A percentile compares a stretch with the other conserved stretches of the same genome.
phyloP scores from a whole-genome alignment of 352 stramenopile species.

The Phytophthora melonis region DNA sequence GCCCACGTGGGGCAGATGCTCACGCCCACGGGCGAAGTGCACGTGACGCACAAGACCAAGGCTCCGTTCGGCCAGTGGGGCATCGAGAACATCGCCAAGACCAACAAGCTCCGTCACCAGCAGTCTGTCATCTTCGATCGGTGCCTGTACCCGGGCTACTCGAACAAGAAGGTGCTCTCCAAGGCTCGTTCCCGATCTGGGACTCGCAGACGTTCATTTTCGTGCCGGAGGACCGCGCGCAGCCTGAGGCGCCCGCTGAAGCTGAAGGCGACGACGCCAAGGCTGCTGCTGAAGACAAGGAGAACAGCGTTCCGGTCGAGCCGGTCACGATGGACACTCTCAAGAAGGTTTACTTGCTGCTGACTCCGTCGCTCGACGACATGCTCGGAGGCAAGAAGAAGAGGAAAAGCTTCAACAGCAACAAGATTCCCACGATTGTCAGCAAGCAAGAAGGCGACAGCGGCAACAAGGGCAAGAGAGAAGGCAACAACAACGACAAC shows the following conservation, averaged over 20 bases:
- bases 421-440: constrained; percentile 1
- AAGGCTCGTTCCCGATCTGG: constrained; percentile 96
- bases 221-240: constrained; percentile 38
- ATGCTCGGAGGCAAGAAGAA: constrained; percentile 59
- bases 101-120: constrained; percentile 55
- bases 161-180: constrained; percentile 96
- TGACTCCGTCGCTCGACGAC: constrained; percentile 73
- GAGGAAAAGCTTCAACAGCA: constrained; percentile 38
- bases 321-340: constrained; percentile 69
- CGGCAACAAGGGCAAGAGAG: not conserved
- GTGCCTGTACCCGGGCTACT: constrained; percentile 93
- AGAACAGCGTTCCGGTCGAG: constrained; percentile 29
- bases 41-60: constrained; percentile 97
- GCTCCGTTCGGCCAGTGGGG: constrained; percentile 90
- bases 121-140: constrained; percentile 94
- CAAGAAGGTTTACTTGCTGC: constrained; percentile 70
- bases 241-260: constrained; percentile 25
- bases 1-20: constrained; percentile 57
- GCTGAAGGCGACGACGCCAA: not conserved
- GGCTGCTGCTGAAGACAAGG: constrained; percentile 5
- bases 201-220: constrained; percentile 97
- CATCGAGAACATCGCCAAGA: constrained; percentile 73
- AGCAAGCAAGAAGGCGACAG: constrained; percentile 13
- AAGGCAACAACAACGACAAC: not conserved
- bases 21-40: constrained; percentile 86